Evolutionary conservation across 495 filamentous ascomycete genomes (phyloP), one percentile per base, ranked within the genome.

Genomic region (Lophiotrema nucula): DNA sequence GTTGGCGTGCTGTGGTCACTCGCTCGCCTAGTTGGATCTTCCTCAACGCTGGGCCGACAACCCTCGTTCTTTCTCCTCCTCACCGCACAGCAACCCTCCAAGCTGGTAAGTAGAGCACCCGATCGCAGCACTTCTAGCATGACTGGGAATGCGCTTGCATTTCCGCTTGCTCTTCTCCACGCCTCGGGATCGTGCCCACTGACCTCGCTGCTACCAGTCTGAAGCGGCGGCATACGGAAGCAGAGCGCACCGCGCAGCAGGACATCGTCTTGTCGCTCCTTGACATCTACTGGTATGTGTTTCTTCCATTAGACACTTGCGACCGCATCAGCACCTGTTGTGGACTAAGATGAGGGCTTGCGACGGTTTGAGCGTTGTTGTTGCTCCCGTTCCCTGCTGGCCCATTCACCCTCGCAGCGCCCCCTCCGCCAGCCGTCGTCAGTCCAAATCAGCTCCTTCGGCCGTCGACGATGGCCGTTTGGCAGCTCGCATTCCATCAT

Each of bases 141-240:
- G 8, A 8, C 8, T 35, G 8, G 31, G 31, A 8, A 35, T 35
- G 31, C 31, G 31, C 31, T 15, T 35, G 31, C 31, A 8, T 15
- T 35, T 35, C 8, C 15, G 15, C 31, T 15, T 15, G 8, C 31
- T 15, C 8, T 8, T 35, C 8, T 15, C 15, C 15, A 15, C 31
- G 8, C 15, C 31, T 35, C 8, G 31, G 15, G 51, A 43, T 38
- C 39, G 16, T 37, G 46, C 21, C 25, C 57, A 27, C 62, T 65
- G 33, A 60, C 62, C 47, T 23, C 31, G 19, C 16, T 25, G 31
- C 25, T 21, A 8, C 24, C 54, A 59, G 56, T 41, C 5, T 35
- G 39, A 43, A 60, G 42, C 62, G 62, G 56, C 38, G 51, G 56
- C 47, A 60, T 39, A 64, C 61, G 61, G 61, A 58, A 65, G n/a